Evolutionary conservation across 345 rosid species (phyloP).

Genomic region (Euphorbia tirucalli): DNA sequence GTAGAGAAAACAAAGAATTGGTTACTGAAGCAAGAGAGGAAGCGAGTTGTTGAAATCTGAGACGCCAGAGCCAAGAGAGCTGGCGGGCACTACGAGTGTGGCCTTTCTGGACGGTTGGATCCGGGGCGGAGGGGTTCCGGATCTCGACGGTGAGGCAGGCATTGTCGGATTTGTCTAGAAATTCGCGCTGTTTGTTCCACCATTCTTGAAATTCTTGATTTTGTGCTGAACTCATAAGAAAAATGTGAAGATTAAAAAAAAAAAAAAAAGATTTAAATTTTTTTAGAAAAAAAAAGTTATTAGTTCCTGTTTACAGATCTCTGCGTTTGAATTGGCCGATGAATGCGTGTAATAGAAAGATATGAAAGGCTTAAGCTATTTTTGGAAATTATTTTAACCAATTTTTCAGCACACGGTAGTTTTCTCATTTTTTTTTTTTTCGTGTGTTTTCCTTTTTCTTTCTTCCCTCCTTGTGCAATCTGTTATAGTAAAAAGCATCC

Average conservation of each 20-base stretch:
- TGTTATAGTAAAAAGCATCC: too few relatives aligned
- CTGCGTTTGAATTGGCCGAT: background rate
- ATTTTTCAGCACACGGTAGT: background rate
- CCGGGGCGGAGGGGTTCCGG: conserved; percentile 37
- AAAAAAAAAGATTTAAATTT: background rate
- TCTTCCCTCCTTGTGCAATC: too few relatives aligned
- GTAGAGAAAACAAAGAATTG: conserved; percentile 36
- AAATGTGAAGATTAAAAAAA: background rate
- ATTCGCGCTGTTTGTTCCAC: conserved; percentile 83
- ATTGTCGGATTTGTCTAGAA: conserved; percentile 26
- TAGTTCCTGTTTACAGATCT: background rate
- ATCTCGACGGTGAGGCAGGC: conserved; percentile 55
- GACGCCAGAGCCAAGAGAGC: conserved; percentile 61
- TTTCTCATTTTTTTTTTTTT: background rate
- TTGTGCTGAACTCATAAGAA: conserved; percentile 34
- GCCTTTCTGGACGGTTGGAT: conserved; percentile 43
- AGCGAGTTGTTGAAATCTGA: conserved; percentile 64
- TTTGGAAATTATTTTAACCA: background rate
- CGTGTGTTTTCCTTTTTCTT: background rate
- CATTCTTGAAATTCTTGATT: conserved; percentile 72
- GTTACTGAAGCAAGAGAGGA: conserved; percentile 55
- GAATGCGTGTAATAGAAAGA: background rate
- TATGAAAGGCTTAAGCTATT: background rate
- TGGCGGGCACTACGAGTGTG: conserved; percentile 73
- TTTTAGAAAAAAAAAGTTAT: too few relatives aligned